Conservation (phyloP, 176 grass and related monocot genomes). For the Raddia distichophylla region DNA sequence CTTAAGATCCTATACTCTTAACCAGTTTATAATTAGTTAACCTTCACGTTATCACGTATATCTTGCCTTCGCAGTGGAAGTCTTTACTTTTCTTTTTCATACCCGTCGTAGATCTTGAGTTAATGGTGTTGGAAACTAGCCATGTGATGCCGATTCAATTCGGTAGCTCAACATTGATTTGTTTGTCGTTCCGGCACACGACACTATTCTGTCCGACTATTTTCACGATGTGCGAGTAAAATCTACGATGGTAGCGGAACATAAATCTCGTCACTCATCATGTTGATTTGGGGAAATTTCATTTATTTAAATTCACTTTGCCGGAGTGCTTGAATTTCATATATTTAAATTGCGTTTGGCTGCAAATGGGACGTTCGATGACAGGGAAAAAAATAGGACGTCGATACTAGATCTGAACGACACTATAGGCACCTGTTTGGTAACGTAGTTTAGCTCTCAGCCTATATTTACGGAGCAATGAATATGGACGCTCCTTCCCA, state of each 20-base stretch:
- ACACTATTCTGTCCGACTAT: not conserved
- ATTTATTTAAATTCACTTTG: too few species aligned
- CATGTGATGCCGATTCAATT: not conserved
- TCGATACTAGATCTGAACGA: too few species aligned
- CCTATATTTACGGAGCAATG: too few species aligned
- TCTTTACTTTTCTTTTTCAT: not conserved
- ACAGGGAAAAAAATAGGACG: too few species aligned
- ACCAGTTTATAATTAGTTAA: not conserved
- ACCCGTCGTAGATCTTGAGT: not conserved
- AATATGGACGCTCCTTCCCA: too few species aligned
- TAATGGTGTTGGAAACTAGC: not conserved
- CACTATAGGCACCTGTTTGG: too few species aligned
- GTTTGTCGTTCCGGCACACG: not conserved
- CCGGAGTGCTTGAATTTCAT: too few species aligned
- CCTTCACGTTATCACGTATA: not conserved
- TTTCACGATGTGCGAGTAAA: not conserved
- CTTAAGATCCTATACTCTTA: not conserved
- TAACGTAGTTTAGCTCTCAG: too few species aligned
- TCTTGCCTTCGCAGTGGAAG: not conserved
- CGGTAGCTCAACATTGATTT: not conserved
- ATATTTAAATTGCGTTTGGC: too few species aligned
- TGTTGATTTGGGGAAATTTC: too few species aligned
- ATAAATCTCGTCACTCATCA: not conserved
- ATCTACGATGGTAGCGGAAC: not conserved
- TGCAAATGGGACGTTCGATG: too few species aligned